Evolutionary conservation across 1,284 basidiomycete species (phyloP), one percentile per base, ranked within the genome.

Genomic region (Fomitopsis pinicola): DNA sequence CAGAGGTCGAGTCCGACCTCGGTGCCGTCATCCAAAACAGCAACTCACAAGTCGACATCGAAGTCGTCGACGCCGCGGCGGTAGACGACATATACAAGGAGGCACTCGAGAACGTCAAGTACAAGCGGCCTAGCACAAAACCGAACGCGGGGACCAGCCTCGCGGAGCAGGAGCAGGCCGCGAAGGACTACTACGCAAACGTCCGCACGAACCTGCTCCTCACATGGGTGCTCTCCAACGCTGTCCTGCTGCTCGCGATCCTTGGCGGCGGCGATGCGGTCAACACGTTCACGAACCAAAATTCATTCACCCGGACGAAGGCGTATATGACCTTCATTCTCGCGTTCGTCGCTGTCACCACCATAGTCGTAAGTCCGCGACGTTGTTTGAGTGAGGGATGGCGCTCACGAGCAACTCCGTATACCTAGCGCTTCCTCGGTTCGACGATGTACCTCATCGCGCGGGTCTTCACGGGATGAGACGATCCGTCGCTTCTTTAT

Each of bases 31-130:
- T 89, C 28, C 89, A 92, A 70, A 86, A 92, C 69, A 86, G 82
- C 40, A 82, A 90, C 68, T 88, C 86, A 14, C 87, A 92, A 66
- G 94, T 98, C 45, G 94, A 97, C 69, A 89, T 98, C 60, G 91
- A 95, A 66, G 84, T 98, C 68, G 85, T 92, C 0, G 92, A 92
- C 58, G 89, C 92, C 59, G 90, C 91, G 3, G 95, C 97, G 72
- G 88, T 94, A 61, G 94, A 98, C 71, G 85, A 82, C 46, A 87
- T 93, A 26, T 99, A 98, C 72, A 91, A 95, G 72, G 92, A 96
- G 67, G 89, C 95, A 0, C 80, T 98, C 44, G 82, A 86, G 62
- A 94, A 95, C 70, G 80, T 98, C 46, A 85, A 87, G 57, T 86
- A 88, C 40, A 79, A 87, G 30, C 86, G 87, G 69, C 85, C 90